Conservation (phyloP, 2,329 filamentous ascomycete genomes). For the Drechmeria coniospora region DNA sequence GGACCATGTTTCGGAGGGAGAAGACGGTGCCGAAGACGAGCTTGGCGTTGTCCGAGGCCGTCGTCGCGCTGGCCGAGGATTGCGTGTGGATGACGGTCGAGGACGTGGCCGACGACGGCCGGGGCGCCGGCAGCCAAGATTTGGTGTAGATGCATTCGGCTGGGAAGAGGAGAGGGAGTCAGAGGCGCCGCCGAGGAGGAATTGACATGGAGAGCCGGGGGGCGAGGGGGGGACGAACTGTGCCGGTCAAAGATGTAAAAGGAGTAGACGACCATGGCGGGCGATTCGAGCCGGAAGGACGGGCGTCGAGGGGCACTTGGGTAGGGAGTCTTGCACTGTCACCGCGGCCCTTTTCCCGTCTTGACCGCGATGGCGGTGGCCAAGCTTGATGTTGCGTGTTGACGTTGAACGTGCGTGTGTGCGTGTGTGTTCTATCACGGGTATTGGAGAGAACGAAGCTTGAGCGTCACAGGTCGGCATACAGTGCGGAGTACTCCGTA, state of each 20-base stretch:
- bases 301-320: neutral
- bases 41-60: slow-evolving; percentile 69
- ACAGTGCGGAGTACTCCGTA: no score
- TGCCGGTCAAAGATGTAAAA: slow-evolving; percentile 99
- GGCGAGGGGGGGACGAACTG: slow-evolving; percentile 41
- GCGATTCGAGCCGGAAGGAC: slow-evolving; percentile 1
- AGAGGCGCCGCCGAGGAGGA: no score
- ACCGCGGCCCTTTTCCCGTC: neutral
- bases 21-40: slow-evolving; percentile 95
- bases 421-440: no score
- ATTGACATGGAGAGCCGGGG: no score
- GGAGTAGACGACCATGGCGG: slow-evolving; percentile 79
- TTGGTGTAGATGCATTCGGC: slow-evolving; percentile 96
- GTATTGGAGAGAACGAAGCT: no score
- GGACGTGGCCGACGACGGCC: slow-evolving; percentile 26
- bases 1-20: slow-evolving; percentile 89
- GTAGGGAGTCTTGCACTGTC: no score
- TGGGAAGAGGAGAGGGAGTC: slow-evolving; percentile 23
- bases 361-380: neutral
- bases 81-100: slow-evolving; percentile 13
- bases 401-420: neutral
- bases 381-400: neutral
- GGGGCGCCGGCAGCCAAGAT: slow-evolving; percentile 51
- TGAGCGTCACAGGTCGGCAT: no score
- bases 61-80: slow-evolving; percentile 9